Conservation (phyloP, 306 rosid species). For the Sophora flavescens region DNA sequence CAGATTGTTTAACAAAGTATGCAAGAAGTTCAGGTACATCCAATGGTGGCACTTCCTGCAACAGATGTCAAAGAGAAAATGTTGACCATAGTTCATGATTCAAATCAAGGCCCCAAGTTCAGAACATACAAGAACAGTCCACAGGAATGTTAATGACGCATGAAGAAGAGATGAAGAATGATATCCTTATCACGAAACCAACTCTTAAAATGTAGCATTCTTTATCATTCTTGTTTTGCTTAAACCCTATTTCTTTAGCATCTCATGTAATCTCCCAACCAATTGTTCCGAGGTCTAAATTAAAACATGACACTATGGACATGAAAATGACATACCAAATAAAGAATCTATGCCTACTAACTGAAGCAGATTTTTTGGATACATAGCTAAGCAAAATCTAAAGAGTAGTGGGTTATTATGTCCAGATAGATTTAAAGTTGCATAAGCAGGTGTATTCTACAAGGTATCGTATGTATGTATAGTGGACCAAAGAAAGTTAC, state of each 20-base stretch:
- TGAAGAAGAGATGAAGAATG: slow-evolving; percentile 26
- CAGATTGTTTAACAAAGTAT: slow-evolving; percentile 87
- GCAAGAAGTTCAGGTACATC: slow-evolving; percentile 96
- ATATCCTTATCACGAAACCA: slow-evolving; percentile 33
- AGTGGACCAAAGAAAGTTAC: slow-evolving; percentile 23
- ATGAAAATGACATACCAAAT: slow-evolving; percentile 8
- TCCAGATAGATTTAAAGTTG: background rate
- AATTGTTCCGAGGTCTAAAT: slow-evolving; percentile 8
- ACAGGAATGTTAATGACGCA: slow-evolving; percentile 38
- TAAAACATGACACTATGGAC: background rate
- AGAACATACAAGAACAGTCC: slow-evolving; percentile 37
- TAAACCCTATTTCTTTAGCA: slow-evolving; percentile 33
- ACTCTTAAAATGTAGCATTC: slow-evolving; percentile 17
- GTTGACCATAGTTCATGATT: slow-evolving; percentile 39
- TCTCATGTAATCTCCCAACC: slow-evolving; percentile 1
- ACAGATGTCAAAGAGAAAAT: slow-evolving; percentile 42
- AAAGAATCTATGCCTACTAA: background rate
- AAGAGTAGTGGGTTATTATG: slow-evolving; percentile 3
- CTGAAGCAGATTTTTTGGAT: slow-evolving; percentile 12
- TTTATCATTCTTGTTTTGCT: slow-evolving; percentile 21
- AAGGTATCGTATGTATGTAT: slow-evolving; percentile 5
- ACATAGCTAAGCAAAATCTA: slow-evolving; percentile 17
- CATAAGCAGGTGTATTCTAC: background rate
- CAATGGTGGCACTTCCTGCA: slow-evolving; percentile 87
- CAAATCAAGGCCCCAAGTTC: slow-evolving; percentile 29